phyloP scores from a whole-genome alignment of 2,329 filamentous ascomycete species.

The Pleurostoma richardsiae region DNA sequence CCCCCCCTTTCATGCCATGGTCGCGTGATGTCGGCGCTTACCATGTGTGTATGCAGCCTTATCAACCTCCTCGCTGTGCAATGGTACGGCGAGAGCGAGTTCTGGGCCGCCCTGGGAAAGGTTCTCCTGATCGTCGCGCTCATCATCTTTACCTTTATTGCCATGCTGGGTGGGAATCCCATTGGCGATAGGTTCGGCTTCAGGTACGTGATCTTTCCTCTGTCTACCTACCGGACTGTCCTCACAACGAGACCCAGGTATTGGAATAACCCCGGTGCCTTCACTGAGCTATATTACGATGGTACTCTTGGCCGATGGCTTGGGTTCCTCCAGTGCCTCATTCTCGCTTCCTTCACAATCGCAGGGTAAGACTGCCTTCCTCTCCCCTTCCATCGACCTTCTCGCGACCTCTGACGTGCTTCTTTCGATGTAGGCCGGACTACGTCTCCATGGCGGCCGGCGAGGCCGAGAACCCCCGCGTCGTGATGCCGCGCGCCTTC shows the following conservation, averaged over 20 bases:
- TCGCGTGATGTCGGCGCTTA: conserved; percentile 16
- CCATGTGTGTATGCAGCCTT: conserved; percentile 17
- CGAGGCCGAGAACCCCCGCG: conserved; percentile 61
- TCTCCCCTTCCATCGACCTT: neutral
- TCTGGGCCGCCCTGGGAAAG: conserved; percentile 68
- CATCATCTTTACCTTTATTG: conserved; percentile 72
- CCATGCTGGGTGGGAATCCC: conserved; percentile 80
- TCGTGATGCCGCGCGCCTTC: conserved; percentile 62
- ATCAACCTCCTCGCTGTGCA: conserved; percentile 71
- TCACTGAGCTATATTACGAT: conserved; percentile 58
- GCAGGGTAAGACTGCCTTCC: conserved; percentile 29
- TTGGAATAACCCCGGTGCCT: conserved; percentile 65
- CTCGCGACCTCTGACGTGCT: neutral
- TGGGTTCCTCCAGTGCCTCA: conserved; percentile 71
- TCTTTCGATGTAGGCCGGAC: conserved; percentile 40
- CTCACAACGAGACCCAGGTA: conserved; percentile 22
- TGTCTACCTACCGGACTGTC: neutral
- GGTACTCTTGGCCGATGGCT: conserved; percentile 67
- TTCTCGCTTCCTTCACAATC: conserved; percentile 65
- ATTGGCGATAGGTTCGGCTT: conserved; percentile 68
- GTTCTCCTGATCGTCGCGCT: conserved; percentile 67
- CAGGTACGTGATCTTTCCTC: conserved; percentile 33
- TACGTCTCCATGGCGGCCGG: conserved; percentile 53
- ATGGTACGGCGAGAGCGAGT: conserved; percentile 75
- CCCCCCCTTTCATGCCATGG: conserved; percentile 17